Conservation (phyloP, 2,329 filamentous ascomycete species). For the Diaporthe sp. region DNA sequence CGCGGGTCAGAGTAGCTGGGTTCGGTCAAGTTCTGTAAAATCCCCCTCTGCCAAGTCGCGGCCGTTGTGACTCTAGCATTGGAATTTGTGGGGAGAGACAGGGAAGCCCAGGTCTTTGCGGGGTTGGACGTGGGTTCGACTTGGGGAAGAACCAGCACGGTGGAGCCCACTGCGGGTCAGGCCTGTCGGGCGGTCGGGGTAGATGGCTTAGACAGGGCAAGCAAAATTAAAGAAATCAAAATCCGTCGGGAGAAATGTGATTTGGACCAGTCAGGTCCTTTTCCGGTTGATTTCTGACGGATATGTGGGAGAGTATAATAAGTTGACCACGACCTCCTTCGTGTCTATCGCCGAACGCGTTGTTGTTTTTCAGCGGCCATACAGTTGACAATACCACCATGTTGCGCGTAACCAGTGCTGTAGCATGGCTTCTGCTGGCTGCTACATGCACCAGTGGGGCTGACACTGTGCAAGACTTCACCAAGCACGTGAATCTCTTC, state of each 20-base stretch:
- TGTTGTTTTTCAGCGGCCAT: not conserved
- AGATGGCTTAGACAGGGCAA: not conserved
- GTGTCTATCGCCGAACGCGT: too few relatives aligned
- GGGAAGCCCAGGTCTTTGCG: constrained; percentile 26
- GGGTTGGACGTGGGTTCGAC: not conserved
- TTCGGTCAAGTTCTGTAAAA: constrained; percentile 1
- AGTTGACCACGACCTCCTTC: not conserved
- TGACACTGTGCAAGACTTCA: constrained; percentile 49
- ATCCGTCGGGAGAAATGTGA: not conserved
- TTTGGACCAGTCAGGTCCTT: constrained; percentile 2
- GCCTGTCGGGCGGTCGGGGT: constrained; percentile 15
- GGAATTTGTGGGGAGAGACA: constrained; percentile 2
- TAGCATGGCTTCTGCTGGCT: constrained; percentile 6
- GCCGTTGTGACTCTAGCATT: constrained; percentile 17
- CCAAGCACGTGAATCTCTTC: constrained; percentile 63
- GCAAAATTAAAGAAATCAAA: constrained; percentile 23
- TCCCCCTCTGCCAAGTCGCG: constrained; percentile 12
- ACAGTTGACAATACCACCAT: not conserved
- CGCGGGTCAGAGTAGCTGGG: constrained; percentile 9
- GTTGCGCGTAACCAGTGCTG: not conserved
- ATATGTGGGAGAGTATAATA: constrained; percentile 10
- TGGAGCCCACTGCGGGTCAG: constrained; percentile 17
- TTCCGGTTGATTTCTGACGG: not conserved
- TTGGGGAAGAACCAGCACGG: not conserved
- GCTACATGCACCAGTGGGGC: constrained; percentile 10